Base-by-base conservation (phyloP, 108 stramenopile genomes). In the Nannochloropsis salina region DNA sequence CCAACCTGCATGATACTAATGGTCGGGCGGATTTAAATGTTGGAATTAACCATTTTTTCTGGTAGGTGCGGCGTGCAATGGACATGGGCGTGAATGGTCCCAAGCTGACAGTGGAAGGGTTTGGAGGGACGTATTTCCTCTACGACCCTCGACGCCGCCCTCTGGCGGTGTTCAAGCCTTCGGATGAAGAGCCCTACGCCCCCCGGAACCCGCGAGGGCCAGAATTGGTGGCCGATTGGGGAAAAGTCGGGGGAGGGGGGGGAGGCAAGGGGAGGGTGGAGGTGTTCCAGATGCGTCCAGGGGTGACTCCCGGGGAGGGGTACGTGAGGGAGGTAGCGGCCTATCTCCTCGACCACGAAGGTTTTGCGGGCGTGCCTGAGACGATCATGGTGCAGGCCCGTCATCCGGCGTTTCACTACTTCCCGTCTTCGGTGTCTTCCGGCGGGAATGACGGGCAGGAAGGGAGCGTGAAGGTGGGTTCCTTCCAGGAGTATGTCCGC, bases 151-250 rank as follows among this genome's bases (percentile, higher is more conserved):
- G 91, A 8, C 96, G 95, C 51, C 91, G 85, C n/a, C 91, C 92
- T 43, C 93, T 97, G 43, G 97, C 93, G 5, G 96, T 96, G 31
- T 99, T 98, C 92, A 99, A 99, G 86, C 97, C 99, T 18, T 91
- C 93, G 9, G 99, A 99, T 90, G 99, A 99, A 87, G 99, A 99
- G 87, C 97, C 98, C 1, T 97, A 95, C 87, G 95, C 96, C 15
- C 95, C 94, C 87, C 98, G 97, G 91, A 99, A 99, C 87, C 98
- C 99, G 2, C 90, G 95, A 42, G 94, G 95, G 9, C 94, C 95
- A 82, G 92, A 94, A 82, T 31, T 44, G 21, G 43, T 15, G 45
- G 20, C 43, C 43, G 80, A 44, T 41, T 80, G 83, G 10, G 93
- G 81, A 40, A 41, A 40, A 11, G 81, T 41, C 6, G 51, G 92